Evolutionary conservation across 2,329 filamentous ascomycete genomes (phyloP).

Genomic region (Leptodontidium sp.): DNA sequence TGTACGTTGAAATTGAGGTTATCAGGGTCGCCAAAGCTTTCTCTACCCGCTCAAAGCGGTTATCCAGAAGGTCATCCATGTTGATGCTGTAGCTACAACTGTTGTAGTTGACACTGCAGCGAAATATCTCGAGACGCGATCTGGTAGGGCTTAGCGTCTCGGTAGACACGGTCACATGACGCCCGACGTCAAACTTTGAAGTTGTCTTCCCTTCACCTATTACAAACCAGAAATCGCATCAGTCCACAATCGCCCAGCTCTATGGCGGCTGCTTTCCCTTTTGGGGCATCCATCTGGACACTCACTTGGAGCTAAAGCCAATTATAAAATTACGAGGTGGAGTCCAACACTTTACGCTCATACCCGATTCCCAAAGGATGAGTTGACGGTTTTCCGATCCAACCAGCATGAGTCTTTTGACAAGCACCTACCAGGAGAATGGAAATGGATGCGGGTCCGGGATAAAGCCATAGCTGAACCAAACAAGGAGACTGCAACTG

Average conservation of each 20-base stretch:
- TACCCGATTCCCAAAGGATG: neutral
- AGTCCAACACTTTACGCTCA: neutral
- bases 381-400: neutral
- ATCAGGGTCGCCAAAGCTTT: constrained; percentile 73
- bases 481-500: neutral
- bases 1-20: constrained; percentile 84
- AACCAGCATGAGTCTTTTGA: neutral
- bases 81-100: constrained; percentile 17
- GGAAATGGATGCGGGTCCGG: neutral
- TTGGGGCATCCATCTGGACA: neutral
- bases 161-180: constrained; percentile 2
- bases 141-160: constrained; percentile 21
- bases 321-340: neutral
- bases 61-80: constrained; percentile 71
- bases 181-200: no score
- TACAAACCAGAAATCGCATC: neutral
- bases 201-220: neutral
- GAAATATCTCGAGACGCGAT: constrained; percentile 8
- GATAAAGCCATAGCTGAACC: constrained; percentile 3
- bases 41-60: constrained; percentile 71
- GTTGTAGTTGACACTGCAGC: neutral
- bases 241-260: neutral
- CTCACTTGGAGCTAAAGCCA: neutral
- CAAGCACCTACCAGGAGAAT: neutral
- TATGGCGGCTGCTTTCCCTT: neutral